Conservation (phyloP, 768 basidiomycete genomes). For the Leccinum rimulosum region DNA sequence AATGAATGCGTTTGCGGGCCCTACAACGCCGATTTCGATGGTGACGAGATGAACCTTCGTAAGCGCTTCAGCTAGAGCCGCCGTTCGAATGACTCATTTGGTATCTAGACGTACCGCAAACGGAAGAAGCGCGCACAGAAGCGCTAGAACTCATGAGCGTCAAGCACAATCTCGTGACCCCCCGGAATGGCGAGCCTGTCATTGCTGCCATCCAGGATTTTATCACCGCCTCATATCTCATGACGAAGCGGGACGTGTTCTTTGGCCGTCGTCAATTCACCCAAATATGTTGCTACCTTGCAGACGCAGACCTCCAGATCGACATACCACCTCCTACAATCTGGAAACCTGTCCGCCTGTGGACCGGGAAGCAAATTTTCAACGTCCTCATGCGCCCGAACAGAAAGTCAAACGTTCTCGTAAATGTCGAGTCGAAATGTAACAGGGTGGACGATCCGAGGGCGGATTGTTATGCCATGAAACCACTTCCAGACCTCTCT, state of each 20-base stretch:
- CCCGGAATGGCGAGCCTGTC: slow-evolving; percentile 97
- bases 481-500: slow-evolving; percentile 76
- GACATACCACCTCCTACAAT: slow-evolving; percentile 95
- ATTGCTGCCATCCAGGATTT: slow-evolving; percentile 99
- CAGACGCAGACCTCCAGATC: slow-evolving; percentile 87
- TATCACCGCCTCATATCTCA: slow-evolving; percentile 96
- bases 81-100: slow-evolving; percentile 1
- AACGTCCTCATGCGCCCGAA: slow-evolving; percentile 96
- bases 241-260: slow-evolving; percentile 90
- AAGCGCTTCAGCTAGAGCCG: slow-evolving; percentile 28
- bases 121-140: slow-evolving; percentile 96
- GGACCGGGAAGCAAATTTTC: slow-evolving; percentile 99
- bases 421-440: slow-evolving; percentile 96
- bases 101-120: slow-evolving; percentile 88
- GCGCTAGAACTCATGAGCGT: slow-evolving; percentile 97
- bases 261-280: slow-evolving; percentile 93
- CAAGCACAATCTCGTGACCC: slow-evolving; percentile 95
- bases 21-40: slow-evolving; percentile 99
- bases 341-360: slow-evolving; percentile 86
- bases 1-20: slow-evolving; percentile 99
- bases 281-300: slow-evolving; percentile 93
- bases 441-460: slow-evolving; percentile 83
- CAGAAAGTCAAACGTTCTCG: slow-evolving; percentile 72
- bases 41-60: slow-evolving; percentile 99
- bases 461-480: slow-evolving; percentile 59